A percentile compares a stretch with the other conserved stretches of the same genome.
Conservation (phyloP, 441 rosid genomes). For the Pelargonium myrrhifolium region DNA sequence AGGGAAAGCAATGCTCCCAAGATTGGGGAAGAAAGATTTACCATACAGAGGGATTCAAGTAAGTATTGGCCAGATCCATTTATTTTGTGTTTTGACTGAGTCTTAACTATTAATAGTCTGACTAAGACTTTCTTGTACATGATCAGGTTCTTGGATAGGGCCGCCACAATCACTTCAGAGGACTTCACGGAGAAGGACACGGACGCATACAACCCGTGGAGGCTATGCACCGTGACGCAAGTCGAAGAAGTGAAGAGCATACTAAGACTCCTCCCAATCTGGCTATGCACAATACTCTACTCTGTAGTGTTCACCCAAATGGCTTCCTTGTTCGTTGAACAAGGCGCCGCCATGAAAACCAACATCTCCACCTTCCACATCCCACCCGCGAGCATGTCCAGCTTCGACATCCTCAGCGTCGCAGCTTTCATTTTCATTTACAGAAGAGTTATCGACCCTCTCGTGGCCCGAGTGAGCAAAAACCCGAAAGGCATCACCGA, state of each 20-base stretch:
- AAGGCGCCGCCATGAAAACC: constrained; percentile 97
- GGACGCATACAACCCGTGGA: constrained; percentile 59
- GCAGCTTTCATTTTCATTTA: constrained; percentile 33
- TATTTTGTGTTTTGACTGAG: no score
- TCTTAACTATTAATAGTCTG: no score
- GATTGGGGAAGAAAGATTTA: constrained; percentile 42
- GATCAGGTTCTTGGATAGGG: constrained; percentile 73
- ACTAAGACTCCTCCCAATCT: constrained; percentile 74
- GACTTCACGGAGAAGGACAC: constrained; percentile 58
- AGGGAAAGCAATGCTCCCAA: constrained; percentile 25
- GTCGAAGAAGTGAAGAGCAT: constrained; percentile 98
- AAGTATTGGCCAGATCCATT: no score
- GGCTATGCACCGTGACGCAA: constrained; percentile 79
- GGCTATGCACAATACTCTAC: constrained; percentile 95
- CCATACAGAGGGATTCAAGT: constrained; percentile 43
- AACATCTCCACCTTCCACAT: constrained; percentile 48
- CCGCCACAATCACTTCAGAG: constrained; percentile 57
- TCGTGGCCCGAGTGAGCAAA: constrained; percentile 38
- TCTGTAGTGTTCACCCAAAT: constrained; percentile 95
- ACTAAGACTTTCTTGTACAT: no score
- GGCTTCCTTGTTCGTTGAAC: constrained; percentile 96
- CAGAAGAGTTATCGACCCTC: constrained; percentile 74
- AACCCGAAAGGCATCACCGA: constrained; percentile 62
- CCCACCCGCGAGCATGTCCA: constrained; percentile 94
- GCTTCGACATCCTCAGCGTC: constrained; percentile 69